Base-by-base conservation (phyloP, 2,329 filamentous ascomycete species). In the Colletotrichum zoysiae region DNA sequence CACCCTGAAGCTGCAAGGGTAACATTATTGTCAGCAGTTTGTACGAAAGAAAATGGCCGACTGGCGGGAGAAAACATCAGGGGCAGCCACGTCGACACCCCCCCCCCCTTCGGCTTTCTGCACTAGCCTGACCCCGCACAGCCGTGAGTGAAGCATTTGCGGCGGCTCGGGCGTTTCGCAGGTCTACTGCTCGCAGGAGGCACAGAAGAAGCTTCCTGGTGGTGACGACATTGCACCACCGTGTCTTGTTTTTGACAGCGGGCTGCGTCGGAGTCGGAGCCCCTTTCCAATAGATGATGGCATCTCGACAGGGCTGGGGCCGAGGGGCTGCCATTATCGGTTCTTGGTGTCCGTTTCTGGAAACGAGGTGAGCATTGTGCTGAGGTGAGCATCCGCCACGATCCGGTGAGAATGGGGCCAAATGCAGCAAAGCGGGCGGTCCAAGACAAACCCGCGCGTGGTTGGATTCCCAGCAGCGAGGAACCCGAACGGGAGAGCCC, bases 1-100 rank as follows among this genome's bases (percentile, higher is more conserved):
- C n/a, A 18, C 35, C 42, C 50, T 61, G 51, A n/a, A 55, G 57
- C 64, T 71, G 57, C 68, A 67, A 65, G 62, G 64, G 64, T 53
- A 51, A 62, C 68, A 33, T 51, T 30, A 46, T 26, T 51, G 64
- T 62, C 50, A 71, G 57, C 57, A 61, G 35, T 40, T 70, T 57
- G 57, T 62, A 51, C 68, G 50, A 56, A 67, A 67, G 57, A 67
- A 71, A 71, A 62, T 67, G 64, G 57, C 68, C 68, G 68, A 71
- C 68, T 67, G 63, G 68, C 35, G 46, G 35, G 35, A 65, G 35
- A 44, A 38, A 70, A n/a, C 20, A 20, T 18, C n/a, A 23, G 51
- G 58, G 65, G 59, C 35, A 38, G 44, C 46, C 18, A 38, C 35
- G 56, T 53, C 62, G 46, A 26, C 26, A 1, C 26, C 26, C 26